Percentiles rank a stretch among this genome's conserved stretches.
Evolutionary conservation across 2,329 filamentous ascomycete genomes (phyloP).

Genomic region (Cercospora nicotianae): DNA sequence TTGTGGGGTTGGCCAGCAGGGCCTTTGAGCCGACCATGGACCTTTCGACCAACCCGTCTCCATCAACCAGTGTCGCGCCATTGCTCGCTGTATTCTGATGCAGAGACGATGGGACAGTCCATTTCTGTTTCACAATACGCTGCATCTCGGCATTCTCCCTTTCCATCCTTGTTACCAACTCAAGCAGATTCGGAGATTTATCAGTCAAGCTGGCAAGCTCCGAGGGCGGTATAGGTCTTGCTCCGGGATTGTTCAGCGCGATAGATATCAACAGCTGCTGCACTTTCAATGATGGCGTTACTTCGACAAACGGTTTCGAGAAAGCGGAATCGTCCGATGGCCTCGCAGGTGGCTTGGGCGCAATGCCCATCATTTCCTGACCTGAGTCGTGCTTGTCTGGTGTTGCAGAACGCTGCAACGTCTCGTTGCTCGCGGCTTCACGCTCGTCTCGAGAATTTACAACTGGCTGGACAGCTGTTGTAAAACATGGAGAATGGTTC

Average conservation of each 20-base stretch:
- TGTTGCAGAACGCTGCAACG: neutral
- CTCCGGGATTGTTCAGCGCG: neutral
- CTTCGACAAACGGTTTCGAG: neutral
- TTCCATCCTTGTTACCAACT: neutral
- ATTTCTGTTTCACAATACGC: neutral
- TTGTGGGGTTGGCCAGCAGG: neutral
- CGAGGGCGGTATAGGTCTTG: slow-evolving; percentile 7
- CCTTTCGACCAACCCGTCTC: neutral
- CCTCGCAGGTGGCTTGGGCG: neutral
- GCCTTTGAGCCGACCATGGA: neutral
- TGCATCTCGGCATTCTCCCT: neutral
- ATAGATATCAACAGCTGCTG: neutral
- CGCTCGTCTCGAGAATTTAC: neutral
- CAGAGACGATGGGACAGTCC: neutral
- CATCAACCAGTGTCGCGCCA: neutral
- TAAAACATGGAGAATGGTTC: slow-evolving; percentile 9
- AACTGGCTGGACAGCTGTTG: neutral
- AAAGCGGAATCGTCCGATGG: neutral
- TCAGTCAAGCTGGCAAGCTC: slow-evolving; percentile 2
- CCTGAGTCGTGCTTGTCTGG: slow-evolving; percentile 4
- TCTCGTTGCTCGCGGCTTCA: neutral
- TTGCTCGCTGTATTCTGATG: neutral
- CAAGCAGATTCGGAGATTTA: neutral
- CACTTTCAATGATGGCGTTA: neutral
- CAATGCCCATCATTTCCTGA: neutral